Evolutionary conservation across 345 rosid species (phyloP).

Genomic region (Arabis alpina): DNA sequence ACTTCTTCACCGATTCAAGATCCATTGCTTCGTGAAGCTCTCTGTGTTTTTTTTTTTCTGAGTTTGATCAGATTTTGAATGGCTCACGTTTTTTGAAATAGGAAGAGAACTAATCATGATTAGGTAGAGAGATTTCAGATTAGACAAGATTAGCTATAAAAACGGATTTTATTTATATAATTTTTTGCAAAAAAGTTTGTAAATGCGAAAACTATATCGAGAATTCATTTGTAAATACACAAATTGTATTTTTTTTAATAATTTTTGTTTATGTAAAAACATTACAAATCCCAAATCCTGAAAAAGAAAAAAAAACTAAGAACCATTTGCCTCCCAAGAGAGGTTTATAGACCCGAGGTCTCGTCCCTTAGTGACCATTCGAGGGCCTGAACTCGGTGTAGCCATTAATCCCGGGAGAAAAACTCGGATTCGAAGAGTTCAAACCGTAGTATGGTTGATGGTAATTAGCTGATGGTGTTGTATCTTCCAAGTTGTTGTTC

Average conservation of each 20-base stretch:
- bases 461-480: constrained; percentile 36
- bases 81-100: constrained; percentile 2
- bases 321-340: no score
- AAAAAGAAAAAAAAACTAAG: neutral
- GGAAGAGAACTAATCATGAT: no score
- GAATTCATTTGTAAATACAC: neutral
- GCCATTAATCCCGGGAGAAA: constrained; percentile 62
- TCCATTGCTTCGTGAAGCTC: constrained; percentile 43
- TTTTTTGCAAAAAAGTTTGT: no score
- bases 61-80: neutral
- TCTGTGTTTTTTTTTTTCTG: neutral
- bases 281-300: constrained; percentile 30
- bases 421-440: constrained; percentile 39
- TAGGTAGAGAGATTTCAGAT: no score
- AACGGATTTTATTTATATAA: no score
- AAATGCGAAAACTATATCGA: no score
- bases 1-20: constrained; percentile 60
- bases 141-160: no score
- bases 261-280: neutral
- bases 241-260: constrained; percentile 33
- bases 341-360: no score
- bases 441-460: constrained; percentile 34
- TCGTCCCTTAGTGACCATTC: no score
- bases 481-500: constrained; percentile 49
- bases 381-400: constrained; percentile 54